Evolutionary conservation across 1,139 yeast genomes (phyloP).

Genomic region (Pneumocystis oryctolagi): DNA sequence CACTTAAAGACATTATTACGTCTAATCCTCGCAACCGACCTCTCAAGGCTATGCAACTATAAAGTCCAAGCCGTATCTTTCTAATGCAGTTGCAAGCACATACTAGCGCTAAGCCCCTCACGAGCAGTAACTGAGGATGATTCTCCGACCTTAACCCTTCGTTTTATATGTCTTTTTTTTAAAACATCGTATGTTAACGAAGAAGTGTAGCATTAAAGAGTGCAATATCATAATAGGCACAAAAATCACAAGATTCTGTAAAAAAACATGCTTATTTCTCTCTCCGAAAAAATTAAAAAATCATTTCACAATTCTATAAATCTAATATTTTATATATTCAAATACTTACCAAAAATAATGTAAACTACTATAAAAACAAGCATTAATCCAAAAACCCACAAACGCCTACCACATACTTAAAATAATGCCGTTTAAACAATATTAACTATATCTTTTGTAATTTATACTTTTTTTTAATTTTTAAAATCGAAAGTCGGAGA

Average conservation of each 20-base stretch:
- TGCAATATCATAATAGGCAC: neutral
- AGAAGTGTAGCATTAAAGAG: slow-evolving; percentile 1
- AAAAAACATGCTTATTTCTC: neutral
- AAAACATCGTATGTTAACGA: slow-evolving; percentile 1
- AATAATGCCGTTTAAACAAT: neutral
- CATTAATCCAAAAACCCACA: neutral
- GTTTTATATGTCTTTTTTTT: neutral
- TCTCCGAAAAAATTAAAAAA: neutral
- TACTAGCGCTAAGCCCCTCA: neutral
- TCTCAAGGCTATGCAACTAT: neutral
- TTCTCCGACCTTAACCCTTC: slow-evolving; percentile 1
- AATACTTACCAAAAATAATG: neutral
- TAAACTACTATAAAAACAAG: neutral
- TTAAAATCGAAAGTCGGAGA: neutral
- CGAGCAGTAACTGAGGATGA: neutral
- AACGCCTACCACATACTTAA: neutral
- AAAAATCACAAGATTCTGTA: neutral
- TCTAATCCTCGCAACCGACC: slow-evolving; percentile 1
- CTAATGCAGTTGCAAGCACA: neutral
- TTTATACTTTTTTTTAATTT: neutral
- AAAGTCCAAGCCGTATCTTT: neutral
- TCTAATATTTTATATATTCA: neutral
- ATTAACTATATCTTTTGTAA: too few species aligned
- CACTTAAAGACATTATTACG: neutral
- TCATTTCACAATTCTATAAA: neutral